phyloP scores from a whole-genome alignment of 305 asterid genomes.

The Coffea humblotiana region DNA sequence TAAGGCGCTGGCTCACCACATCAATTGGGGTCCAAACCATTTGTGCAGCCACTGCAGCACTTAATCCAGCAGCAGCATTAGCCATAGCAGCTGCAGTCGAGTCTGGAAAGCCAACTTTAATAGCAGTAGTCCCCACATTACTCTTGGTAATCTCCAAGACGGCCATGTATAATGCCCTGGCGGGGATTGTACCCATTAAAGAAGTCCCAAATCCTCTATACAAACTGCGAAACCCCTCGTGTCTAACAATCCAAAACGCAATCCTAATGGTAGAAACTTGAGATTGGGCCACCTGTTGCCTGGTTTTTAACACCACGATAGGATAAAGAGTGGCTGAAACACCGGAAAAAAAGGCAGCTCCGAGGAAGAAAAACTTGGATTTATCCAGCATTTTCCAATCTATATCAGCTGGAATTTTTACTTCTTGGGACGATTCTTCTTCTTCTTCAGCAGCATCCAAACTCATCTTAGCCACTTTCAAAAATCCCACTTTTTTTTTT shows the following conservation, averaged over 20 bases:
- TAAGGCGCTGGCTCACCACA: conserved; percentile 79
- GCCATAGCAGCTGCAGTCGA: conserved; percentile 59
- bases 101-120: conserved; percentile 55
- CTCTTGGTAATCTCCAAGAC: conserved; percentile 80
- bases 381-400: conserved; percentile 78
- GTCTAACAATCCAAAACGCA: conserved; percentile 46
- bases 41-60: conserved; percentile 75
- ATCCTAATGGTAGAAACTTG: conserved; percentile 45
- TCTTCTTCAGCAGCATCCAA: conserved; percentile 29
- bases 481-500: conserved; percentile 10
- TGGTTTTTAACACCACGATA: conserved; percentile 65
- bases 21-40: conserved; percentile 79
- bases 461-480: conserved; percentile 18
- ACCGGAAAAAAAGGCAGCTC: conserved; percentile 77
- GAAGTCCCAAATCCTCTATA: conserved; percentile 78
- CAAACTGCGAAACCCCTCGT: conserved; percentile 67
- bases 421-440: conserved; percentile 49
- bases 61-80: conserved; percentile 70
- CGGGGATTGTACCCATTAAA: conserved; percentile 71
- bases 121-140: conserved; percentile 49
- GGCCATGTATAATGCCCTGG: conserved; percentile 70
- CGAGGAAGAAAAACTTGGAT: conserved; percentile 70
- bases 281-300: conserved; percentile 72
- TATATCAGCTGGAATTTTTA: conserved; percentile 66
- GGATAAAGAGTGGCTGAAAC: conserved; percentile 69